Base-by-base conservation (phyloP, 768 basidiomycete genomes). In the Tricholoma flavovirens region DNA sequence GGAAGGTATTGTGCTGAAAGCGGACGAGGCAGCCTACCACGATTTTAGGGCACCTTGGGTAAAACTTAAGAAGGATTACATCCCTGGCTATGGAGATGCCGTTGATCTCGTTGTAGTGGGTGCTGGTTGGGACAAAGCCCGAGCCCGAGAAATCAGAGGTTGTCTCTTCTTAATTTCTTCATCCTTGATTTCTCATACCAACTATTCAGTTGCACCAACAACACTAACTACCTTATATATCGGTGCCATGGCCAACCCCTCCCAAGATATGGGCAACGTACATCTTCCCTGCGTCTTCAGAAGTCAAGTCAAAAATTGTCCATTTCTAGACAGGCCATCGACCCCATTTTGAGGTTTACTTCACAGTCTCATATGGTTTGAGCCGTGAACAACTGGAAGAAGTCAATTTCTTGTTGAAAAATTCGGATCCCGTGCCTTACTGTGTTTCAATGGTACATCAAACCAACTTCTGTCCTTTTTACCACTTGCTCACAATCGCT, bases 21-120 rank as follows among this genome's bases (percentile, higher is more conserved):
- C 87, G 0, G 83, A 79, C 4, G 77, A 80, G 21, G 85, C 87
- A 0, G 59, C 51, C 2, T 95, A 96, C 66, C 84, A 86, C 56
- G 85, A 87, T 61, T 75, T 67, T 61, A 70, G 64, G 5, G 71
- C 77, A 56, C 86, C 86, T 14, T 96, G 93, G 93, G 84, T 94
- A 26, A 96, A 97, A 71, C 64, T 92, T 49, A 92, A 93, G 74
- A 83, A 79, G 64, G 94, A 98, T 67, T 96, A 96, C 59, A 91
- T 98, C 36, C 83, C 84, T 1, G 87, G 87, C 4, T 78, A 87
- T 45, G 91, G 92, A 0, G 94, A 98, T 67, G 79, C 82, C 4
- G 61, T 94, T 14, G 91, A 94, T 67, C 77, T 96, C 55, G 83
- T 84, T 3, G 65, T 96, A 32, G 71, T 96, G 17, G 94, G 83